Percentiles rank a stretch among this genome's conserved stretches.
Conservation (phyloP, 2,329 filamentous ascomycete genomes). For the Fusarium hainanense region DNA sequence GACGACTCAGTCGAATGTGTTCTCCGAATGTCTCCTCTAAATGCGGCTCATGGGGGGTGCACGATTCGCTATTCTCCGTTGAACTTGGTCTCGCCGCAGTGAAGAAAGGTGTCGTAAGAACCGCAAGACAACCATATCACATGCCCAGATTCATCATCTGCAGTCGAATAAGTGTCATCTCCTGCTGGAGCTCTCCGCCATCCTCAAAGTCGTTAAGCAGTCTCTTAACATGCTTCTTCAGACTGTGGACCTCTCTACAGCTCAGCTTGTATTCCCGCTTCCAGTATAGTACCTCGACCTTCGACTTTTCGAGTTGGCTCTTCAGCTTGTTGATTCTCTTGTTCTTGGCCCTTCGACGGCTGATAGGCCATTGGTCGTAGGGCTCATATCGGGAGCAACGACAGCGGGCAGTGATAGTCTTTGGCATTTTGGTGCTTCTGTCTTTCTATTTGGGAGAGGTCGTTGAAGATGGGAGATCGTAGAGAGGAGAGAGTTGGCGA, state of each 20-base stretch:
- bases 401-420: not conserved
- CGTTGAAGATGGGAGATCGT: not conserved
- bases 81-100: rapidly evolving
- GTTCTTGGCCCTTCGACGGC: not conserved
- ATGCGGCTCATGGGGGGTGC: no score
- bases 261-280: not conserved
- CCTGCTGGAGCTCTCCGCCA: not conserved
- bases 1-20: no score
- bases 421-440: not conserved
- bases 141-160: not conserved
- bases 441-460: not conserved
- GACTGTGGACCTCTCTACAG: not conserved
- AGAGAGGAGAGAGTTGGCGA: not conserved
- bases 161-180: not conserved
- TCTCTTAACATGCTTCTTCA: not conserved
- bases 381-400: not conserved
- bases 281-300: not conserved
- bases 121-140: no score
- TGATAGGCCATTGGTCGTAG: not conserved
- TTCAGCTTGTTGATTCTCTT: not conserved
- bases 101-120: no score
- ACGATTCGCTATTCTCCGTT: no score
- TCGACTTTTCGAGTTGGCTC: not conserved
- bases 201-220: not conserved
- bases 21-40: no score